These are phyloP conservation scores for Metschnikowia chrysomelidarum DNA, from an alignment of 805 yeast species.

Conservation along the genomic window DNA sequence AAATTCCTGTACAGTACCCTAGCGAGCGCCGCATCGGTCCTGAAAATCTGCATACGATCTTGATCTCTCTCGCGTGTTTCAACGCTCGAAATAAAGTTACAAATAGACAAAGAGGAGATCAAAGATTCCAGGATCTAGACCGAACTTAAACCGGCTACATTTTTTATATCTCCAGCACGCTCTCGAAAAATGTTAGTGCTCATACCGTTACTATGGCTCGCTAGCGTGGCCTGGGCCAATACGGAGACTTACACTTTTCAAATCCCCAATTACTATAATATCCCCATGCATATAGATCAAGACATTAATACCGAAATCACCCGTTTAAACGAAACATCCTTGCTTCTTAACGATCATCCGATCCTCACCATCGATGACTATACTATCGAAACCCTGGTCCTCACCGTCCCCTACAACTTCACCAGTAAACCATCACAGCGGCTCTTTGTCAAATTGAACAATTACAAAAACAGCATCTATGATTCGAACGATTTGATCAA, in stretches of 20 bases:
- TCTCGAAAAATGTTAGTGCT: background rate
- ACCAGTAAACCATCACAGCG: constrained; percentile 7
- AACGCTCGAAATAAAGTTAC: no score
- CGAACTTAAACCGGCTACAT: background rate
- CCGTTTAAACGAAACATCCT: constrained; percentile 16
- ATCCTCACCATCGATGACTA: constrained; percentile 13
- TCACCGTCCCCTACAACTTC: constrained; percentile 16
- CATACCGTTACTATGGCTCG: constrained; percentile 3
- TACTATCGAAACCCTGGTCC: constrained; percentile 1
- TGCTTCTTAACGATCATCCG: constrained; percentile 15
- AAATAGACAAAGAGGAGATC: background rate
- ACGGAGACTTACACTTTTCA: constrained; percentile 35
- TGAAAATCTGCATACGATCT: no score
- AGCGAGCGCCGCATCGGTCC: no score
- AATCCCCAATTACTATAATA: constrained; percentile 36
- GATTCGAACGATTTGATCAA: constrained; percentile 18
- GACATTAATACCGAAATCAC: background rate
- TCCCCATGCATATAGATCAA: constrained; percentile 19
- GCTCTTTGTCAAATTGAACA: constrained; percentile 33
- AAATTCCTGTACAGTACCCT: no score
- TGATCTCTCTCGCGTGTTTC: no score
- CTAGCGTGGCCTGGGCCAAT: constrained; percentile 25
- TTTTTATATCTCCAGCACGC: background rate
- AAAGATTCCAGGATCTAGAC: background rate
- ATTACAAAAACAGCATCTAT: constrained; percentile 29